Base-by-base conservation (phyloP, 164 flowering plant genomes). In the Vitis labrusca region DNA sequence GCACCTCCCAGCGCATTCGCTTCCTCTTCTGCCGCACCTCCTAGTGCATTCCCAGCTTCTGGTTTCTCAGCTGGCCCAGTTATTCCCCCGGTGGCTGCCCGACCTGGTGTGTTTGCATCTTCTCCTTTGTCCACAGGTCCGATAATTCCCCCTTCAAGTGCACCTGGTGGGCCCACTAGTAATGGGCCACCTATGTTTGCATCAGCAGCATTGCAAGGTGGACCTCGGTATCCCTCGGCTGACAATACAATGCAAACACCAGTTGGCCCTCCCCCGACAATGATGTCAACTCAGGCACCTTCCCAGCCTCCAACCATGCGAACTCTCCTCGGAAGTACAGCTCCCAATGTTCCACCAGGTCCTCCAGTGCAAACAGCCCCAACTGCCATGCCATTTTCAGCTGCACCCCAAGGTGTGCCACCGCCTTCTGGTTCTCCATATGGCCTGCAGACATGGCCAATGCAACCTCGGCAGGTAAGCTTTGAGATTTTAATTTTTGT, bases 171-270 rank as follows among this genome's bases (percentile, higher is more conserved):
- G 53, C 51, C 81, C 7, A 12, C 76, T 16, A 84, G 80, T 61
- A 91, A 90, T 80, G 97, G 97, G 14, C 96, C 93, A 3, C 84
- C 88, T 10, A 15, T 70, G 68, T 62, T 74, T 74, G 66, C 73
- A 9, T 72, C 81, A 1, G 83, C 85, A 37, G 44, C 72, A 19
- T 51, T 67, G 64, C 78, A 77, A 1, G 74, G 79, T 61, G 85
- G 79, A 3, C 82, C 85, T 8, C 84, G 77, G 5, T 83, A 81
- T 66, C 82, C 91, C 57, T 60, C 84, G 0, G 15, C 76, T 69
- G 81, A 77, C 13, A 57, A 63, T 79, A 61, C 67, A 56, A 79
- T 76, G 50, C 83, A 76, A 62, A 85, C 83, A 17, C 81, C 79
- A 3, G 72, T 73, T 71, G 86, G 86, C 63, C 83, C 86, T 64